Percentiles rank a stretch among this genome's conserved stretches.
These are phyloP conservation scores for Fusarium sp. DNA, from an alignment of 2,329 filamentous ascomycete genomes.

Conservation along the genomic window DNA sequence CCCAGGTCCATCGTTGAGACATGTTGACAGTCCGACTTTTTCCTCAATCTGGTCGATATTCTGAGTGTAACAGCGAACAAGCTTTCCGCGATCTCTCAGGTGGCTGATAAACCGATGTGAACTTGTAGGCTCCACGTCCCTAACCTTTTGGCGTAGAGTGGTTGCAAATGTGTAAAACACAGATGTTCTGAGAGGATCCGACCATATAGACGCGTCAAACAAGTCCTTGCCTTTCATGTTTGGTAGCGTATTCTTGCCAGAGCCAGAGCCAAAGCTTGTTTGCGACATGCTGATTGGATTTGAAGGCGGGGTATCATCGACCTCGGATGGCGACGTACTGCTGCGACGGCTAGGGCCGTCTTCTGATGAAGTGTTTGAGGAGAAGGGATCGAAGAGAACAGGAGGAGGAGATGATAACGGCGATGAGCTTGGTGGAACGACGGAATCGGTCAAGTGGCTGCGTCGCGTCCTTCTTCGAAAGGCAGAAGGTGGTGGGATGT, in stretches of 20 bases:
- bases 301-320: constrained; percentile 61
- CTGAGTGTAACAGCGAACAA: constrained; percentile 81
- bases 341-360: constrained; percentile 54
- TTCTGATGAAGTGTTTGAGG: constrained; percentile 56
- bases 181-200: constrained; percentile 76
- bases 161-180: constrained; percentile 82
- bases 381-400: constrained; percentile 66
- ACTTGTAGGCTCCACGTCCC: constrained; percentile 73
- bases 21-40: constrained; percentile 76
- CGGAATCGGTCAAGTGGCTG: constrained; percentile 42
- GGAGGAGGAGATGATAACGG: constrained; percentile 71
- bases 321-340: constrained; percentile 61
- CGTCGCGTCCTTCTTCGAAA: constrained; percentile 44
- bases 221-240: constrained; percentile 80
- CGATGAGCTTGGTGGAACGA: constrained; percentile 61
- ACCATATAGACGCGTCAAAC: constrained; percentile 80
- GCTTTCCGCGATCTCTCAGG: constrained; percentile 75
- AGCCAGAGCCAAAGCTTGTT: constrained; percentile 51
- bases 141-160: constrained; percentile 74
- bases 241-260: constrained; percentile 59
- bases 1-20: constrained; percentile 73
- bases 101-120: constrained; percentile 79
- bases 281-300: constrained; percentile 59
- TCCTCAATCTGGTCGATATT: constrained; percentile 83
- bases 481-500: constrained; percentile 47